Evolutionary conservation across 75 land plant genomes (phyloP).

Genomic region (Cryptomeria japonica): DNA sequence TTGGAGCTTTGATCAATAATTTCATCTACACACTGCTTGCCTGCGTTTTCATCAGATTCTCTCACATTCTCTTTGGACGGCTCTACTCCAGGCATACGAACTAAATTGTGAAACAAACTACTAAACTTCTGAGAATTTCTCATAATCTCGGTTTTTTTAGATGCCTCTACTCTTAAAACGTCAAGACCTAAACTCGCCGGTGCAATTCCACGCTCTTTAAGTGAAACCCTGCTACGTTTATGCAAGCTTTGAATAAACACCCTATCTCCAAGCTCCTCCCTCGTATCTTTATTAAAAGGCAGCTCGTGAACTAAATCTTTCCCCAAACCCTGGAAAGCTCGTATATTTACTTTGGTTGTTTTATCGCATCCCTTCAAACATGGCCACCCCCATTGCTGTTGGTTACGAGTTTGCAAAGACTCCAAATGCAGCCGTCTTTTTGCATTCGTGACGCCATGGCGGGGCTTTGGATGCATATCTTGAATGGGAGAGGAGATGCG

Average conservation of each 20-base stretch:
- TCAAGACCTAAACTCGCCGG: neutral
- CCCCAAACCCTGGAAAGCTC: neutral
- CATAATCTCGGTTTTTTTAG: neutral
- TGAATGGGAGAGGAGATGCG: neutral
- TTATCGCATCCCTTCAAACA: neutral
- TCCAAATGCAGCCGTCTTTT: neutral
- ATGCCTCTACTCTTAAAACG: neutral
- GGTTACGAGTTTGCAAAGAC: neutral
- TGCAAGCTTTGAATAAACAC: neutral
- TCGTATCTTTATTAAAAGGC: neutral
- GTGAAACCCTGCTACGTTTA: neutral
- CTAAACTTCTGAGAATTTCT: neutral
- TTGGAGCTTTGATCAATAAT: neutral
- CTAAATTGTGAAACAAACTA: neutral
- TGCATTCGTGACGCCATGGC: neutral
- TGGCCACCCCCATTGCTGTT: neutral
- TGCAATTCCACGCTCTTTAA: neutral
- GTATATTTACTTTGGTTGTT: neutral
- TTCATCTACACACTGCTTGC: neutral
- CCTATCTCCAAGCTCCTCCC: neutral
- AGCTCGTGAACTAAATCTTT: neutral
- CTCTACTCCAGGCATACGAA: neutral
- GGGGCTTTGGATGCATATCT: neutral
- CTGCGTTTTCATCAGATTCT: neutral
- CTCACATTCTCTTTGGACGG: neutral